Conservation (phyloP, 164 flowering plant species). For the Aristolochia contorta region DNA sequence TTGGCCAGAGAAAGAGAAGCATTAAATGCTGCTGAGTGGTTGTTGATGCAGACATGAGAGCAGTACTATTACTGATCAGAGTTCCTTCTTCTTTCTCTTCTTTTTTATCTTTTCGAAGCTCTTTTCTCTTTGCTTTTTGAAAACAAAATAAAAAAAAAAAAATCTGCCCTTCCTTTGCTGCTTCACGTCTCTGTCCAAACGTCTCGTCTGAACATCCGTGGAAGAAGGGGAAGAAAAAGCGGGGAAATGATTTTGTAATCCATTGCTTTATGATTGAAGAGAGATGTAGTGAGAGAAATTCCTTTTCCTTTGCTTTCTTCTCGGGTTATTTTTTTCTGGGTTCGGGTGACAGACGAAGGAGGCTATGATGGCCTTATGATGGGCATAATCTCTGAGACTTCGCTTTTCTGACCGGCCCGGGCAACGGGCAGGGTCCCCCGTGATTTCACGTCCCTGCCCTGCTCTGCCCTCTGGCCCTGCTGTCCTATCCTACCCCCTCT, state of each 20-base stretch:
- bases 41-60: conserved; percentile 2
- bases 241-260: conserved; percentile 25
- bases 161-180: too few relatives aligned
- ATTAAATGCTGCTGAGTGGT: conserved; percentile 12
- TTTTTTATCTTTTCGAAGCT: too few relatives aligned
- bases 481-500: conserved; percentile 3
- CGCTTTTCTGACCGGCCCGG: not conserved
- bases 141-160: too few relatives aligned
- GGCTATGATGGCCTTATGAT: conserved; percentile 24
- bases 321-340: not conserved
- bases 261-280: conserved; percentile 27
- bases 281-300: not conserved
- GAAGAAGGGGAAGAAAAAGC: conserved; percentile 2
- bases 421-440: conserved; percentile 9
- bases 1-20: conserved; percentile 7
- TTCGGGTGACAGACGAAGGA: not conserved
- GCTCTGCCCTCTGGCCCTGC: conserved; percentile 1
- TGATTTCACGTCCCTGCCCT: not conserved
- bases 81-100: too few relatives aligned
- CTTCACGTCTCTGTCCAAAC: too few relatives aligned
- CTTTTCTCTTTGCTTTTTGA: too few relatives aligned
- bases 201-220: not conserved
- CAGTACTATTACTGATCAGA: too few relatives aligned
- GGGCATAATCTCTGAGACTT: conserved; percentile 11
- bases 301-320: not conserved